Evolutionary conservation across 257 asterid genomes (phyloP), one percentile per base, ranked within the genome.

Genomic region (Cynanchum wilfordii): DNA sequence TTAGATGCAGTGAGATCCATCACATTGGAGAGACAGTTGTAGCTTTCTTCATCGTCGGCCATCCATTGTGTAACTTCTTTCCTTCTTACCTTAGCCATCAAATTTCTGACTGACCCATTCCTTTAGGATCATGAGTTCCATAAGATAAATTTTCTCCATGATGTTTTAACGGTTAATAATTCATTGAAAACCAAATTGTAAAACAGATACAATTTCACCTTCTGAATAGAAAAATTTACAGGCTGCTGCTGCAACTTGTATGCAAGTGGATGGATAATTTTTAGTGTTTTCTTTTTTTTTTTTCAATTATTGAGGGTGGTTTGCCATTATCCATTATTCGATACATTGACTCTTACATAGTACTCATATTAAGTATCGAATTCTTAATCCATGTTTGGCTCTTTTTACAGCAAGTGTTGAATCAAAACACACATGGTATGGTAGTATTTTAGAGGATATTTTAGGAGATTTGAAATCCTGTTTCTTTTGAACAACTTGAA

Each of bases 1-100:
- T 27, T 91, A 69, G 90, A 85, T 40, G 38, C 68, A 13, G 92
- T 89, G 10, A 85, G 73, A 82, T 6, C 42, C 62, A 42, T 81
- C 16, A 83, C 70, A 67, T 68, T 66, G 29, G 42, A 73, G 54
- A 51, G 60, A 54, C 40, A 22, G 62, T 42, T 42, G 11, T 51
- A 22, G 4, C 30, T 10, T 22, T 8, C 47, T 42, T 42, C 47
- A 36, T 0, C 13, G 8, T 7, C n/a, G 60, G 10, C 60, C 1
- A 27, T 27, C 59, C 20, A 4, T 54, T 11, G 16, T 22, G 1
- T 36, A n/a, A n/a, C n/a, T n/a, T n/a, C n/a, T n/a, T n/a, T n/a
- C 40, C 40, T 36, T 3, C 57, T 15, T 15, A 4, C 24, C 50
- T 64, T 16, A 63, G 49, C 7, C 27, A 36, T n/a, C 22, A 38